Percentiles rank a stretch among this genome's conserved stretches.
Evolutionary conservation across 2,329 filamentous ascomycete species (phyloP).

Genomic region (Penicillium sp.): DNA sequence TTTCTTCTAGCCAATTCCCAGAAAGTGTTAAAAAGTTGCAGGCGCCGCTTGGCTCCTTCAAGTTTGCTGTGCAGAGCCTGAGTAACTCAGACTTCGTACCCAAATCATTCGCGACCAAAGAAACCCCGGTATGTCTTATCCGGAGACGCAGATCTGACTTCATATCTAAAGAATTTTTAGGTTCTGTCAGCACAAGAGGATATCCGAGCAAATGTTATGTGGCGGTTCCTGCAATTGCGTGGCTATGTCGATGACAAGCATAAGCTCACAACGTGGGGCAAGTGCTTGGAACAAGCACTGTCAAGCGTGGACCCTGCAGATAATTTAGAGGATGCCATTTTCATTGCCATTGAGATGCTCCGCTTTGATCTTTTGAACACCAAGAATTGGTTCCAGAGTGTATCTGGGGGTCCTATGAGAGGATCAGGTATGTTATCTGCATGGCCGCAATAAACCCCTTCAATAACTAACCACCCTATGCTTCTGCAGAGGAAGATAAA

Average conservation of each 20-base stretch:
- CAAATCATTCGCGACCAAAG: conserved; percentile 64
- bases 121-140: conserved; percentile 37
- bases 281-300: conserved; percentile 71
- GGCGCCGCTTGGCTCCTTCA: conserved; percentile 32
- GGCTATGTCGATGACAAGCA: conserved; percentile 80
- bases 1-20: conserved; percentile 58
- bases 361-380: conserved; percentile 75
- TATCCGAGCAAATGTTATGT: conserved; percentile 72
- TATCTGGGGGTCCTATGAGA: conserved; percentile 60
- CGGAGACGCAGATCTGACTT: neutral
- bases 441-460: neutral
- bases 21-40: conserved; percentile 38
- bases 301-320: conserved; percentile 58
- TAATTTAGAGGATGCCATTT: conserved; percentile 71
- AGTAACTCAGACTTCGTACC: conserved; percentile 68
- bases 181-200: conserved; percentile 66
- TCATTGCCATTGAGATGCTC: conserved; percentile 83
- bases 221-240: conserved; percentile 85
- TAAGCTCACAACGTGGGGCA: conserved; percentile 79
- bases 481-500: conserved; percentile 66
- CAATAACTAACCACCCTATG: neutral
- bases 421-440: conserved; percentile 47
- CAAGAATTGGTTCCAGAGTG: conserved; percentile 61
- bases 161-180: conserved; percentile 26
- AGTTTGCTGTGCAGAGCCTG: conserved; percentile 60